Evolutionary conservation across 345 rosid species (phyloP).

Genomic region (Cardiospermum halicacabum): DNA sequence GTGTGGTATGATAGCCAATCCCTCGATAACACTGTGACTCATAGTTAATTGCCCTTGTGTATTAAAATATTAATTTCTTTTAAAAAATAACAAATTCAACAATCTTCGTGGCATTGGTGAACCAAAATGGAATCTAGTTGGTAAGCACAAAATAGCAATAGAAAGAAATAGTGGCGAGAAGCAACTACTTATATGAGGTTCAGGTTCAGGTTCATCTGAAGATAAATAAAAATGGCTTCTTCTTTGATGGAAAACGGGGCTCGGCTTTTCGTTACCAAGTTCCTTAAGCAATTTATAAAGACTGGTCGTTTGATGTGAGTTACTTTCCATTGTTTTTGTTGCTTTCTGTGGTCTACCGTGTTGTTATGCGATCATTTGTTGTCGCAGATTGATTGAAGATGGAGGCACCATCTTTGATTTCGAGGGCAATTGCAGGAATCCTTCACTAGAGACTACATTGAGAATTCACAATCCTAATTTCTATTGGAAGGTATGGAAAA

Average conservation of each 20-base stretch:
- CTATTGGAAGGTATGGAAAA: conserved; percentile 94
- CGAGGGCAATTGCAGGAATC: conserved; percentile 42
- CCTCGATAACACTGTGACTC: too few relatives aligned
- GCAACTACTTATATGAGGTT: too few relatives aligned
- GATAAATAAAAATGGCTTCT: conserved; percentile 71
- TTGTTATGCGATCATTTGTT: too few relatives aligned
- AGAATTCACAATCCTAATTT: conserved; percentile 73
- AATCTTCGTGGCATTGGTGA: too few relatives aligned
- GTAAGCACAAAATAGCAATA: too few relatives aligned
- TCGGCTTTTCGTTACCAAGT: conserved; percentile 65
- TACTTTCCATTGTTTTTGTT: conserved; percentile 2
- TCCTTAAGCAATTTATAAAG: conserved; percentile 58
- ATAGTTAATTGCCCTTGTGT: too few relatives aligned
- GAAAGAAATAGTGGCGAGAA: too few relatives aligned
- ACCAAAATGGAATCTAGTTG: too few relatives aligned
- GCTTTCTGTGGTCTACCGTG: neutral
- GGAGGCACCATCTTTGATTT: conserved; percentile 80
- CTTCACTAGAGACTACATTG: conserved; percentile 40
- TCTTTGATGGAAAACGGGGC: conserved; percentile 71
- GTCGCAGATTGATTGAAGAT: conserved; percentile 49
- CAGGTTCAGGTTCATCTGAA: too few relatives aligned
- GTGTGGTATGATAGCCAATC: too few relatives aligned
- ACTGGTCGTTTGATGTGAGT: conserved; percentile 73
- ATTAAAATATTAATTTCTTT: too few relatives aligned
- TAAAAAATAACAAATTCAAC: too few relatives aligned